phyloP scores from a whole-genome alignment of 768 basidiomycete species.

The Hirschioporus abietinus region DNA sequence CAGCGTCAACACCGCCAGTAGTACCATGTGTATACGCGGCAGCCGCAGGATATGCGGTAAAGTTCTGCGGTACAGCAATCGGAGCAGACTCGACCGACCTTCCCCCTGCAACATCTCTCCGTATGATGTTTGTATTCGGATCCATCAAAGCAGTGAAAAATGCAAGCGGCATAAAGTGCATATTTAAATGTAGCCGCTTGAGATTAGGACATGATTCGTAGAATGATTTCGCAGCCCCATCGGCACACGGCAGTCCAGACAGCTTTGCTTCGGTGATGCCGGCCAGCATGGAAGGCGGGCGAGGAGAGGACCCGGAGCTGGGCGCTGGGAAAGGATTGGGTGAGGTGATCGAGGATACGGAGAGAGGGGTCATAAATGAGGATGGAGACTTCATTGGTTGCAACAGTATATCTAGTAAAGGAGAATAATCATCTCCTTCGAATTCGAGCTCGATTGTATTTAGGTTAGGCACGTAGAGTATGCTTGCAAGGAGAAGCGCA shows the following conservation, averaged over 20 bases:
- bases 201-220: neutral
- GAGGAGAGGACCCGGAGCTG: conserved; percentile 9
- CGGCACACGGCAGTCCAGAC: conserved; percentile 19
- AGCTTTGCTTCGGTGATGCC: conserved; percentile 51
- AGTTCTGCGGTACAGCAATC: conserved; percentile 23
- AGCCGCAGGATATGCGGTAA: neutral
- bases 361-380: conserved; percentile 2
- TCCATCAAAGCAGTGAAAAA: neutral
- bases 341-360: conserved; percentile 37
- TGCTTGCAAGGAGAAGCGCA: conserved; percentile 26
- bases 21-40: neutral
- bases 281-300: conserved; percentile 39
- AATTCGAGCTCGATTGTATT: conserved; percentile 45
- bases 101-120: neutral
- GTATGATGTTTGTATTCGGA: neutral
- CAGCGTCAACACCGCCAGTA: neutral
- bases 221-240: neutral
- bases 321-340: conserved; percentile 29
- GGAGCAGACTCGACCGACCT: conserved; percentile 22
- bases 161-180: neutral
- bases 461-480: conserved; percentile 31
- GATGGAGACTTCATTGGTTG: conserved; percentile 1
- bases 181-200: neutral
- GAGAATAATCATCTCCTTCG: conserved; percentile 47
- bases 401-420: conserved; percentile 14